Base-by-base conservation (phyloP, 1,284 basidiomycete species). In the Cutaneotrichosporon daszewskae region DNA sequence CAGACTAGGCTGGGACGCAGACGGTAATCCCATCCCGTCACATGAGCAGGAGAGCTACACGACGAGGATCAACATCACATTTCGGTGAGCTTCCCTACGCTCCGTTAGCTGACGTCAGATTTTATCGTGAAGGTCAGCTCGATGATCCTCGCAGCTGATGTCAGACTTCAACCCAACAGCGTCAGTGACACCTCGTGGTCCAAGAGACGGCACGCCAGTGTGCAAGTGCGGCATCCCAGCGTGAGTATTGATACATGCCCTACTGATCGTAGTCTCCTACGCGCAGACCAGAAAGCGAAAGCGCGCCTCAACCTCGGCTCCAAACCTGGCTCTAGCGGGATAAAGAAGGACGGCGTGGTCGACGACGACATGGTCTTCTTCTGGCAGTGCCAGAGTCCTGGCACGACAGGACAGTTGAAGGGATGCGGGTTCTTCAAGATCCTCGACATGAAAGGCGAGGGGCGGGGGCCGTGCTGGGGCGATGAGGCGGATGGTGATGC, bases 31-130 rank as follows among this genome's bases (percentile, higher is more conserved):
- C 0, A 25, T 70, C 24, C 47, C 58, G 27, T 22, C 47, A 19
- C 51, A 49, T 6, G 50, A 68, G 7, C 62, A 70, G 25, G 60
- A 67, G 32, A 51, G 72, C 3, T 82, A 78, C 17, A 88, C 82
- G 43, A 80, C 78, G 47, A 79, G 88, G 18, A 89, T 92, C 57
- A 91, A 90, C 58, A 83, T 92, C 45, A 92, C 88, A 0, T 91
- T 91, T 65, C 77, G 87, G 31, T 66, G 18, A 29, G 55, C 40
- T 22, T 5, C 1, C 4, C 5, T 28, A 7, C 19, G 12, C 14
- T 4, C 8, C 2, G 7, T 4, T 8, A 20, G 32, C 40, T 40
- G 23, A 40, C 37, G 33, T 3, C 42, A 57, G 57, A 19, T 66
- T 66, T 47, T 64, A 63, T 37, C 58, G 64, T 17, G 50, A 59